These are phyloP conservation scores for Neoboletus subvelutipes DNA, from an alignment of 768 basidiomycete genomes.

Conservation along the genomic window DNA sequence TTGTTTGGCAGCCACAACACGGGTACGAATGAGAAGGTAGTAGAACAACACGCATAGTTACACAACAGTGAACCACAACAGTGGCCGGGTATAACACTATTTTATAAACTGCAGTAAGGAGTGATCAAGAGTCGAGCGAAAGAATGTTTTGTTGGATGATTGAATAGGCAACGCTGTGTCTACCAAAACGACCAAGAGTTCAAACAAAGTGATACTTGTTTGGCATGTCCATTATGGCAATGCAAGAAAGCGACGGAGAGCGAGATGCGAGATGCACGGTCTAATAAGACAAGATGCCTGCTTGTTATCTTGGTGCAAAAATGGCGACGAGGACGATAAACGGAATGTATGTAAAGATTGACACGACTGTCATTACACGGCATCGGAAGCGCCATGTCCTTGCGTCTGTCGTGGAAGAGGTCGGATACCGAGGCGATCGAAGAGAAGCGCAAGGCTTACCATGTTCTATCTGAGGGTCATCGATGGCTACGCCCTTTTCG, in stretches of 20 bases:
- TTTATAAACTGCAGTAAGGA: slow-evolving; percentile 30
- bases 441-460: slow-evolving; percentile 43
- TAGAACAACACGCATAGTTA: slow-evolving; percentile 24
- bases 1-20: slow-evolving; percentile 26
- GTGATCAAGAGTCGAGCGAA: slow-evolving; percentile 18
- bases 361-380: slow-evolving; percentile 67
- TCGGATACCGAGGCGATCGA: slow-evolving; percentile 3
- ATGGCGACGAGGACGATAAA: slow-evolving; percentile 74
- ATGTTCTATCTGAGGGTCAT: slow-evolving; percentile 78
- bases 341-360: slow-evolving; percentile 73
- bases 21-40: slow-evolving; percentile 4
- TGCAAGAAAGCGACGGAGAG: slow-evolving; percentile 24
- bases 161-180: slow-evolving; percentile 8
- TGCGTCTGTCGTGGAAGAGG: slow-evolving; percentile 49
- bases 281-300: slow-evolving; percentile 12
- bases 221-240: slow-evolving; percentile 19
- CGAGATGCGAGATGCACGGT: slow-evolving; percentile 7
- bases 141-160: slow-evolving; percentile 16
- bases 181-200: slow-evolving; percentile 20
- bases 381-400: slow-evolving; percentile 73
- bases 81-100: slow-evolving; percentile 28
- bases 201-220: slow-evolving; percentile 9
- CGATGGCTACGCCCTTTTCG: slow-evolving; percentile 71
- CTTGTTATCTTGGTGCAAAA: slow-evolving; percentile 44
- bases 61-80: slow-evolving; percentile 21